phyloP scores from a whole-genome alignment of 176 grass and related monocot genomes.

The Rhynchospora pubera region DNA sequence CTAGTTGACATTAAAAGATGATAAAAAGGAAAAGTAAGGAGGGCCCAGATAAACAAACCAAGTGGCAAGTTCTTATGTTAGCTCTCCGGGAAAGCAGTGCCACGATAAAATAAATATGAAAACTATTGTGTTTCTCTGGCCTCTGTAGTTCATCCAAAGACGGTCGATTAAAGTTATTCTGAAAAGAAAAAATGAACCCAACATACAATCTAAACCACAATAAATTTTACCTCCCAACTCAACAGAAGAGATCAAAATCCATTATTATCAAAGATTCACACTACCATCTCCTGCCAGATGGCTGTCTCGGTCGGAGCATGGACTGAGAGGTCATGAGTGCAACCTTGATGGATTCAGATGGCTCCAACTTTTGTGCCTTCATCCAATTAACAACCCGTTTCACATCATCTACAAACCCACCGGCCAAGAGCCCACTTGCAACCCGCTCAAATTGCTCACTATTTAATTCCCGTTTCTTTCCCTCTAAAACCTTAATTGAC shows the following conservation, averaged over 20 bases:
- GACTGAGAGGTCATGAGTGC: constrained; percentile 22
- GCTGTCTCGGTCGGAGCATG: neutral
- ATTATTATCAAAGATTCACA: neutral
- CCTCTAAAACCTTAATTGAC: constrained; percentile 69
- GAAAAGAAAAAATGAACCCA: neutral
- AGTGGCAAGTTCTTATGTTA: too few species aligned
- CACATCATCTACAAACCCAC: constrained; percentile 51
- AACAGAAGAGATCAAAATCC: neutral
- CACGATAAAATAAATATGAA: neutral
- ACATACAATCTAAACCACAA: neutral
- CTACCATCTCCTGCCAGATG: neutral
- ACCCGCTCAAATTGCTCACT: constrained; percentile 69
- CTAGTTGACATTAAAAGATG: too few species aligned
- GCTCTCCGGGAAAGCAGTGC: neutral
- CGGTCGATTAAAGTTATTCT: neutral
- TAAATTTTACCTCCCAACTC: neutral
- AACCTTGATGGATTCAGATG: constrained; percentile 27
- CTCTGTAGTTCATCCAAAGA: neutral
- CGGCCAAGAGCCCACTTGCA: constrained; percentile 38
- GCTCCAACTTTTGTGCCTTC: constrained; percentile 45
- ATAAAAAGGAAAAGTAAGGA: too few species aligned
- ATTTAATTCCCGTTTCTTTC: constrained; percentile 49
- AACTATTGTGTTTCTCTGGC: neutral
- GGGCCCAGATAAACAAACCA: too few species aligned
- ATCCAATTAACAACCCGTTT: constrained; percentile 56